Conservation (phyloP, 495 filamentous ascomycete species). For the Chaetomidium leptoderma region DNA sequence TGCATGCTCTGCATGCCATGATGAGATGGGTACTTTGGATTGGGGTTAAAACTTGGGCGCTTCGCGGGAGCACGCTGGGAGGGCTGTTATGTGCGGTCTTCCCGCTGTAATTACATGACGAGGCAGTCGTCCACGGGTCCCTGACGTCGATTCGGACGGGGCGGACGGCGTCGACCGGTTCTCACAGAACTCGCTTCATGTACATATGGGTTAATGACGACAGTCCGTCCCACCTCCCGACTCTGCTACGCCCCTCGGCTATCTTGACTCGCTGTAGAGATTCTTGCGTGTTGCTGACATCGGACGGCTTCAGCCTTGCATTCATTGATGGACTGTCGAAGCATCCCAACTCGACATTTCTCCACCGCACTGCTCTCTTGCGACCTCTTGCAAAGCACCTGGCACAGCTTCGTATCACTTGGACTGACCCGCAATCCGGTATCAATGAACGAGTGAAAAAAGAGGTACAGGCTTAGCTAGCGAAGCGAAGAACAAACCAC, state of each 20-base stretch:
- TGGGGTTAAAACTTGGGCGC: not conserved
- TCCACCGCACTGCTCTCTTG: too few species aligned
- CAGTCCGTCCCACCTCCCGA: not conserved
- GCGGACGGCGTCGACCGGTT: conserved; percentile 1
- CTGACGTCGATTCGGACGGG: not conserved
- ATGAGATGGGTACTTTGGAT: not conserved
- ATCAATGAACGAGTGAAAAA: too few species aligned
- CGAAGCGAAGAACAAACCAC: too few species aligned
- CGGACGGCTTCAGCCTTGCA: too few species aligned
- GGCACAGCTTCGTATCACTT: too few species aligned
- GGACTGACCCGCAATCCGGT: too few species aligned
- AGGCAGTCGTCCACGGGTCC: not conserved
- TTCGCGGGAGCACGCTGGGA: not conserved
- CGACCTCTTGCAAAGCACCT: too few species aligned
- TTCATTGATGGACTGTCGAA: too few species aligned
- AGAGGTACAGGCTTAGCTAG: too few species aligned
- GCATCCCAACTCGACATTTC: too few species aligned
- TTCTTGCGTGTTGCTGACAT: too few species aligned
- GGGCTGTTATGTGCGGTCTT: not conserved
- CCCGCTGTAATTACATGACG: conserved; percentile 12
- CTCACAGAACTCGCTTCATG: not conserved
- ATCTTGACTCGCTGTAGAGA: too few species aligned
- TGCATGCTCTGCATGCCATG: conserved; percentile 6
- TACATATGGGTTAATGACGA: conserved; percentile 12
- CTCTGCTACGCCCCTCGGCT: not conserved